phyloP scores from a whole-genome alignment of 1,139 yeast species.

The Wickerhamiella infanticola region DNA sequence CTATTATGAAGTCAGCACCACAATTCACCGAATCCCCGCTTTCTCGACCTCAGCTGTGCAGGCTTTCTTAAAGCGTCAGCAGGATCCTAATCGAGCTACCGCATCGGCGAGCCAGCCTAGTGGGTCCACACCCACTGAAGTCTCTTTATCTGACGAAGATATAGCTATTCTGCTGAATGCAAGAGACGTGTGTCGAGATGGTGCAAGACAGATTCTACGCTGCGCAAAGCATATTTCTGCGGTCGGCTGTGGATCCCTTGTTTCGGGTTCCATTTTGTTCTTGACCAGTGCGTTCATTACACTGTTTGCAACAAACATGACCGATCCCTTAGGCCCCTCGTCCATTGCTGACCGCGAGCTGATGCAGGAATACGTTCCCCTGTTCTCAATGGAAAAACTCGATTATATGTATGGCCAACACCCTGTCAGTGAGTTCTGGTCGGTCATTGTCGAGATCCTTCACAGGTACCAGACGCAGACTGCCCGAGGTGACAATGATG shows the following conservation, averaged over 20 bases:
- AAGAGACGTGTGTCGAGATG: background rate
- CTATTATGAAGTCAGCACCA: conserved; percentile 17
- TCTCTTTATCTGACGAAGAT: background rate
- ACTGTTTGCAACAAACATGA: background rate
- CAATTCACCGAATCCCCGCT: conserved; percentile 20
- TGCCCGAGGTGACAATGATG: background rate
- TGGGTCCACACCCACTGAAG: background rate
- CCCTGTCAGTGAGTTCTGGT: conserved; percentile 2
- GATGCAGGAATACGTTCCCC: background rate
- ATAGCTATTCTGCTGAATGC: background rate
- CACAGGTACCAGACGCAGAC: background rate
- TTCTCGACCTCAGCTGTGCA: conserved; percentile 19
- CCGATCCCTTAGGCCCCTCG: background rate
- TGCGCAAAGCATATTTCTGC: background rate
- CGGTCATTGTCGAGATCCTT: background rate
- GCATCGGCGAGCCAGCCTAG: background rate
- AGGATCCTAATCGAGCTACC: background rate
- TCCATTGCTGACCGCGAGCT: conserved; percentile 1
- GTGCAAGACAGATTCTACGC: background rate
- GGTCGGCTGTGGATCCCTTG: background rate
- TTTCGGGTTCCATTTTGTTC: background rate
- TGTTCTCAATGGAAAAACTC: background rate
- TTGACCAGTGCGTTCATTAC: conserved; percentile 1
- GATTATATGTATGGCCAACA: background rate
- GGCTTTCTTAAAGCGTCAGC: background rate